Evolutionary conservation across 768 basidiomycete species (phyloP).

Genomic region (Mycena capillaripes): DNA sequence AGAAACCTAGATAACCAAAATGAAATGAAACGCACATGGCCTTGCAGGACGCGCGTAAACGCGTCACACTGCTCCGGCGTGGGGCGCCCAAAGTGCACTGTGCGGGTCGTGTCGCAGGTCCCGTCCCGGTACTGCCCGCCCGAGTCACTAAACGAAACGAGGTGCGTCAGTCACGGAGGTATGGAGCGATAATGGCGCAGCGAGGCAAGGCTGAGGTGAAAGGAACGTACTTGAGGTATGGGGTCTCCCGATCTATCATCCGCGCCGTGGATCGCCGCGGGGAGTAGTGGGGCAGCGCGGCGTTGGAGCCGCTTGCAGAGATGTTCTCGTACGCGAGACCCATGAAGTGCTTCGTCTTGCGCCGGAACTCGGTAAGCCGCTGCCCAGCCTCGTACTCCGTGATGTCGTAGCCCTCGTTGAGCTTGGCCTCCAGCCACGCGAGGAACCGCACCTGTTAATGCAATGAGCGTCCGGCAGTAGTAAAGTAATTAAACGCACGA

Average conservation of each 20-base stretch:
- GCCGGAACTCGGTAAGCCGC: constrained; percentile 82
- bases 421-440: constrained; percentile 90
- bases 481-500: constrained; percentile 61
- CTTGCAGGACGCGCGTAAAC: constrained; percentile 95
- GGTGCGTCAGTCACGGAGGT: constrained; percentile 28
- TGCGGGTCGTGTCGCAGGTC: constrained; percentile 88
- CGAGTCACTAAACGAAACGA: constrained; percentile 75
- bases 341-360: constrained; percentile 80
- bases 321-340: constrained; percentile 93
- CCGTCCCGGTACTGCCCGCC: constrained; percentile 93
- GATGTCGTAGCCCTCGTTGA: constrained; percentile 82
- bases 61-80: constrained; percentile 90
- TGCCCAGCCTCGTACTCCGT: constrained; percentile 95
- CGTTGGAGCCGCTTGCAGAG: constrained; percentile 91
- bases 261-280: constrained; percentile 78
- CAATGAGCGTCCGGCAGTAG: constrained; percentile 21
- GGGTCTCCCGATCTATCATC: constrained; percentile 82
- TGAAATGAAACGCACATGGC: constrained; percentile 77
- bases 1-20: constrained; percentile 34
- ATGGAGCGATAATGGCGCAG: constrained; percentile 27
- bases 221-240: constrained; percentile 87
- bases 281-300: constrained; percentile 93
- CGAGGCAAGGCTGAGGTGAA: too few relatives aligned
- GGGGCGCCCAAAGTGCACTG: constrained; percentile 90
- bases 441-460: constrained; percentile 77